Conservation (phyloP, 208 protist species). For the Angomonas desouzai region DNA sequence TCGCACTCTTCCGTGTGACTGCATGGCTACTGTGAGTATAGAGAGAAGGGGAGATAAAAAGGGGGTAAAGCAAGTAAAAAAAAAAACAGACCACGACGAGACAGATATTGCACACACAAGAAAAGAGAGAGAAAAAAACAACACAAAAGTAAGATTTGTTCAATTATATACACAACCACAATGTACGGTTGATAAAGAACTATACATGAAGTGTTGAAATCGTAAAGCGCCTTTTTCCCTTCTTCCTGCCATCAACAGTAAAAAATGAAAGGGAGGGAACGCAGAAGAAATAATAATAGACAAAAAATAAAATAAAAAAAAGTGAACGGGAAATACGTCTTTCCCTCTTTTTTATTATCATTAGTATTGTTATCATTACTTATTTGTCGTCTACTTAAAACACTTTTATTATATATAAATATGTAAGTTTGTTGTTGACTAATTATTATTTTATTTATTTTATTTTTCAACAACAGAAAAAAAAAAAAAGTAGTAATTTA, state of each 20-base stretch:
- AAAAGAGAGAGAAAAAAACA: background rate
- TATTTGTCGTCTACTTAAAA: too few species aligned
- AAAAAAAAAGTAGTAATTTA: constrained; percentile 11
- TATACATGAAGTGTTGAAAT: background rate
- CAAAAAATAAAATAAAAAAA: too few species aligned
- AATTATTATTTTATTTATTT: too few species aligned
- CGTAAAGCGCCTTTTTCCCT: background rate
- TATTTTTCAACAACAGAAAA: background rate
- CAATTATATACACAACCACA: constrained; percentile 9
- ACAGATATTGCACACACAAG: background rate
- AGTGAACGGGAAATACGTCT: too few species aligned
- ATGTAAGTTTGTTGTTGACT: too few species aligned
- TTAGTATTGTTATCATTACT: too few species aligned
- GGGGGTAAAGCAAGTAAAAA: constrained; percentile 6
- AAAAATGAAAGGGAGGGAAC: constrained; percentile 2
- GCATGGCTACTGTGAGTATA: constrained; percentile 4
- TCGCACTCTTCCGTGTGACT: background rate
- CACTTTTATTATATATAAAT: too few species aligned
- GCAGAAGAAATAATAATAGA: background rate
- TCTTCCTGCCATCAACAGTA: too few species aligned
- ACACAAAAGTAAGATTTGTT: background rate
- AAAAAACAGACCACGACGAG: constrained; percentile 6
- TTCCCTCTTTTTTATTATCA: too few species aligned
- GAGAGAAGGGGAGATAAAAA: constrained; percentile 7
- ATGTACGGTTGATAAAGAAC: background rate